Evolutionary conservation across 305 asterid genomes (phyloP).

Genomic region (Solanum hybrid): DNA sequence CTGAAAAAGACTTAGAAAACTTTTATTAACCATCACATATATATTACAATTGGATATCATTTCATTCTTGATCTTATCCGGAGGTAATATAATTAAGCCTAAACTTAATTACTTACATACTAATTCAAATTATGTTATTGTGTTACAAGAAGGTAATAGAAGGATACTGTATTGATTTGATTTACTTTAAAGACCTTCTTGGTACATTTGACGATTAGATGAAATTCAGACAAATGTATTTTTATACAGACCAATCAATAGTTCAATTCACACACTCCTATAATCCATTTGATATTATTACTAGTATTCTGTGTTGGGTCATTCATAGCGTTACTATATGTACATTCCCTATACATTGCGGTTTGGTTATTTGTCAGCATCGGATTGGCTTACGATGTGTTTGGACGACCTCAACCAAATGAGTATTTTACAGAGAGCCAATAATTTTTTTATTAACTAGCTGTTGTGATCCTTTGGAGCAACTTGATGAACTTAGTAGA

Average conservation of each 20-base stretch:
- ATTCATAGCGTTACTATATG: neutral
- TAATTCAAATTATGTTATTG: neutral
- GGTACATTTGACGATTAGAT: neutral
- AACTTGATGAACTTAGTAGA: neutral
- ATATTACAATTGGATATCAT: neutral
- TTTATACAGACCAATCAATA: neutral
- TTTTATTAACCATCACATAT: neutral
- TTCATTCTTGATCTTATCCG: neutral
- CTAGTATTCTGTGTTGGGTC: neutral
- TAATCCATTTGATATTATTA: neutral
- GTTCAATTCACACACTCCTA: neutral
- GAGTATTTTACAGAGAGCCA: neutral
- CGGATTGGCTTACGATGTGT: neutral
- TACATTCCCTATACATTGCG: neutral
- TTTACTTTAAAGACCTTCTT: neutral
- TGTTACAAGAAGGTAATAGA: neutral
- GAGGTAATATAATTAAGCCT: neutral
- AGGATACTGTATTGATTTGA: neutral
- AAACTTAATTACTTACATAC: neutral
- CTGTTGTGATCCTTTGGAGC: neutral
- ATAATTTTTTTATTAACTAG: no score
- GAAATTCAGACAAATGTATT: neutral
- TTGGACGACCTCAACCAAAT: neutral
- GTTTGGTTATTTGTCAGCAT: neutral
- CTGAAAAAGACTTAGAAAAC: neutral